These are phyloP conservation scores for Penicillium robsamsonii DNA, from an alignment of 495 filamentous ascomycete genomes.

Conservation along the genomic window DNA sequence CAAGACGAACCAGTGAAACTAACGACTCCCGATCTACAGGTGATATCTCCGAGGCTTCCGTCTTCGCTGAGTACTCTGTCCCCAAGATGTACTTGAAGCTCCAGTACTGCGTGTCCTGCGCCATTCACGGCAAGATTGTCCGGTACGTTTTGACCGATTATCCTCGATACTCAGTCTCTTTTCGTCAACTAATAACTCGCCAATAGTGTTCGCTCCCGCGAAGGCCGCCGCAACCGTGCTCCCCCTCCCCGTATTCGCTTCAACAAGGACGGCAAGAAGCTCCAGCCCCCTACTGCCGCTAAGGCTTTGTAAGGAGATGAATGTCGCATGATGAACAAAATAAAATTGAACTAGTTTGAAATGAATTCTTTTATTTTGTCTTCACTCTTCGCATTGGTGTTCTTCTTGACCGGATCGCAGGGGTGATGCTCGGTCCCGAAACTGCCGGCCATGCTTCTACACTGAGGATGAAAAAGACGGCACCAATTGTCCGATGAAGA, in stretches of 20 bases:
- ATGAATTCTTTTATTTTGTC: constrained; percentile 39
- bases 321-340: constrained; percentile 30
- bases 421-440: constrained; percentile 17
- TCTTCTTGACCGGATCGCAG: constrained; percentile 25
- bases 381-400: constrained; percentile 28
- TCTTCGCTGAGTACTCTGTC: constrained; percentile 98
- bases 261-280: constrained; percentile 99
- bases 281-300: constrained; percentile 83
- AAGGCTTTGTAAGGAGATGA: constrained; percentile 57
- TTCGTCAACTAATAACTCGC: constrained; percentile 28
- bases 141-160: constrained; percentile 63
- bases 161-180: constrained; percentile 1
- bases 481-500: constrained; percentile 17
- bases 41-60: constrained; percentile 99
- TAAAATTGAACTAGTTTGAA: constrained; percentile 42
- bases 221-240: constrained; percentile 97
- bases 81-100: constrained; percentile 99
- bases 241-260: constrained; percentile 94
- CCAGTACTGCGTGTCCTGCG: constrained; percentile 99
- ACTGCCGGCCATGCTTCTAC: constrained; percentile 20
- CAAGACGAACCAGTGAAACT: constrained; percentile 10
- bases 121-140: constrained; percentile 99
- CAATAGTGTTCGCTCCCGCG: constrained; percentile 89
- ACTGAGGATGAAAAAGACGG: constrained; percentile 19
- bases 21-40: constrained; percentile 50